A percentile compares a stretch with the other conserved stretches of the same genome.
Conservation (phyloP, 2,329 filamentous ascomycete species). For the Pestalotiopsis sp. region DNA sequence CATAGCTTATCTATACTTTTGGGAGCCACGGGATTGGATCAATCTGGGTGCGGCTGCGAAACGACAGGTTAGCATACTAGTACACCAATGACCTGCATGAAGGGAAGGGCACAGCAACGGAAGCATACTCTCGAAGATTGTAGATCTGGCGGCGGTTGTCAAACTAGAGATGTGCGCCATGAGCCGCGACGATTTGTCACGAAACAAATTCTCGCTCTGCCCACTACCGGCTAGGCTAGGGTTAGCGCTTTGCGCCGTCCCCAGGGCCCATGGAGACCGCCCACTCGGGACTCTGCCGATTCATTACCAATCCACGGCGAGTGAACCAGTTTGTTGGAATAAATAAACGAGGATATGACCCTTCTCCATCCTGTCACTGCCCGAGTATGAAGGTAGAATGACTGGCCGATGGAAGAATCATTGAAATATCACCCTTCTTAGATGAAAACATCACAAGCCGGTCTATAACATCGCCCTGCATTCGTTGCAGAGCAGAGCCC, state of each 20-base stretch:
- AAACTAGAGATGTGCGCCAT: background rate
- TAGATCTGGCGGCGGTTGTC: background rate
- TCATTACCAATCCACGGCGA: background rate
- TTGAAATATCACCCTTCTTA: no score
- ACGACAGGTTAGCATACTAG: background rate
- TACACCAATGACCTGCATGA: background rate
- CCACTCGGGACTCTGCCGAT: background rate
- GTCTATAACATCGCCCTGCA: no score
- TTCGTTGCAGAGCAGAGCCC: background rate
- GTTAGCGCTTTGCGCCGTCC: slow-evolving; percentile 5
- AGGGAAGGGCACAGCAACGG: background rate
- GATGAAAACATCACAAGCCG: no score
- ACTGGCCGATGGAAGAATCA: no score
- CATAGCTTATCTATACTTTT: background rate
- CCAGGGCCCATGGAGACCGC: background rate
- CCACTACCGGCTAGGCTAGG: background rate
- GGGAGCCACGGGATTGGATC: background rate
- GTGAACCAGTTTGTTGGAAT: background rate
- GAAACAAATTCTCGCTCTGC: background rate
- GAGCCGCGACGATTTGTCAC: slow-evolving; percentile 8
- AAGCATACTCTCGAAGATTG: background rate
- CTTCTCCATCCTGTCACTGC: no score
- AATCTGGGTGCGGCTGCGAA: background rate
- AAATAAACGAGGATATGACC: background rate
- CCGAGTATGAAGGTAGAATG: no score